These are phyloP conservation scores for Trypethelium eluteriae DNA, from an alignment of 495 filamentous ascomycete species.

Conservation along the genomic window DNA sequence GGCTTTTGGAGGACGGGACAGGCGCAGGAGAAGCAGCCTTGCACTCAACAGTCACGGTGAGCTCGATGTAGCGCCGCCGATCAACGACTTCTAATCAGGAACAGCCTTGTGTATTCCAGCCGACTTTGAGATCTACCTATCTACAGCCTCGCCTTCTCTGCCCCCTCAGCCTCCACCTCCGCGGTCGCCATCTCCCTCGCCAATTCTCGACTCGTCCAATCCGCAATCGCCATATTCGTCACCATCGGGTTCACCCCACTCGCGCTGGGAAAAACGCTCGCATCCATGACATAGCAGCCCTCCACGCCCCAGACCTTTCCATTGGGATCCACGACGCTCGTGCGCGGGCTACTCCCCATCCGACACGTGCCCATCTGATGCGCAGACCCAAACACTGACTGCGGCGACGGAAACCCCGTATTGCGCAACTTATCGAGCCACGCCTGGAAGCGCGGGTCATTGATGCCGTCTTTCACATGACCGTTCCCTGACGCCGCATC, in stretches of 20 bases:
- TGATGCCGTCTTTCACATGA: constrained; percentile 45
- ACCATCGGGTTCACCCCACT: constrained; percentile 94
- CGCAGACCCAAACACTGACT: constrained; percentile 50
- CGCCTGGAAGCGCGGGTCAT: constrained; percentile 55
- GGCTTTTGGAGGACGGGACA: too few relatives aligned
- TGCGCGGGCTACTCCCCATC: constrained; percentile 54
- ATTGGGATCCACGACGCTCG: constrained; percentile 65
- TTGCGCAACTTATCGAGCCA: constrained; percentile 57
- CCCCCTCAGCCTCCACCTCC: neutral
- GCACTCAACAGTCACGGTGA: too few relatives aligned
- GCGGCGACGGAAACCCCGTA: constrained; percentile 45
- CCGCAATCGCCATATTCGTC: constrained; percentile 77
- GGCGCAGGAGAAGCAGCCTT: too few relatives aligned
- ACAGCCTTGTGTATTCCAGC: too few relatives aligned
- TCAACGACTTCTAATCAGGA: too few relatives aligned
- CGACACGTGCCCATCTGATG: constrained; percentile 92
- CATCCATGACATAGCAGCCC: constrained; percentile 72
- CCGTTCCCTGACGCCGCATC: constrained; percentile 19
- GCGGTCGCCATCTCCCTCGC: constrained; percentile 39
- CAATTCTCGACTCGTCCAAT: constrained; percentile 42
- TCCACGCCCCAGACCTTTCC: constrained; percentile 72
- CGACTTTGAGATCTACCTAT: neutral
- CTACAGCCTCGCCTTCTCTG: neutral
- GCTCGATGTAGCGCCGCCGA: too few relatives aligned
- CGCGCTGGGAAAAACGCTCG: constrained; percentile 81